phyloP scores from a whole-genome alignment of 176 grass and related monocot species.

The Elaeis guineensis region DNA sequence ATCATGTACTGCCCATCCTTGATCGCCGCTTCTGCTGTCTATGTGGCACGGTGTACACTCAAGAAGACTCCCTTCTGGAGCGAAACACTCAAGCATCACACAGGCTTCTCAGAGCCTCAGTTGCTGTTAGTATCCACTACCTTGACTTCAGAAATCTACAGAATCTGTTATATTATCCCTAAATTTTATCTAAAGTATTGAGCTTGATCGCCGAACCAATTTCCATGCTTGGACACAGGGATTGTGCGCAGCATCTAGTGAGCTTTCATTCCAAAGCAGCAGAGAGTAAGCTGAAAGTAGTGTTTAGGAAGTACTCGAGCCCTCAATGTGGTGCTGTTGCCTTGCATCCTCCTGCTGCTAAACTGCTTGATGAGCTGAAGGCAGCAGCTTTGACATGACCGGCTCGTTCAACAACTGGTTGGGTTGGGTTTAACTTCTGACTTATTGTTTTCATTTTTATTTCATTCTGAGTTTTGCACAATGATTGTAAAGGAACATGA shows the following conservation, averaged over 20 bases:
- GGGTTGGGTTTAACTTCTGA: too few species aligned
- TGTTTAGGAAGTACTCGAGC: slow-evolving; percentile 44
- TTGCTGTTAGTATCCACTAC: slow-evolving; percentile 26
- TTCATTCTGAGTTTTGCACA: too few species aligned
- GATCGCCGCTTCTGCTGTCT: not conserved
- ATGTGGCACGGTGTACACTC: slow-evolving; percentile 34
- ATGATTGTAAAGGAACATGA: too few species aligned
- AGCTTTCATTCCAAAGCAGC: slow-evolving; percentile 25
- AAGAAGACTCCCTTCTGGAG: slow-evolving; percentile 28
- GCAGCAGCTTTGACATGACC: too few species aligned
- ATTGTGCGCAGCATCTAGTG: slow-evolving; percentile 33
- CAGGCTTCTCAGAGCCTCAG: slow-evolving; percentile 27
- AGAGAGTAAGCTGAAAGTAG: slow-evolving; percentile 31
- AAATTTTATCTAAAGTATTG: not conserved
- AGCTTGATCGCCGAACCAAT: too few species aligned
- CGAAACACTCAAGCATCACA: slow-evolving; percentile 34
- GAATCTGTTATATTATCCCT: not conserved
- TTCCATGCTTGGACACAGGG: slow-evolving; percentile 6
- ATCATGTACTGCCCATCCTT: slow-evolving; percentile 40
- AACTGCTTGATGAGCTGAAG: not conserved
- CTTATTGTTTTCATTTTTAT: too few species aligned
- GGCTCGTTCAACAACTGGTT: too few species aligned
- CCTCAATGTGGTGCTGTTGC: slow-evolving; percentile 31
- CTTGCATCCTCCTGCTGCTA: slow-evolving; percentile 19
- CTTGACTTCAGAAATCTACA: not conserved